Conservation (phyloP, 2,329 filamentous ascomycete genomes). For the Colletotrichum sp. region DNA sequence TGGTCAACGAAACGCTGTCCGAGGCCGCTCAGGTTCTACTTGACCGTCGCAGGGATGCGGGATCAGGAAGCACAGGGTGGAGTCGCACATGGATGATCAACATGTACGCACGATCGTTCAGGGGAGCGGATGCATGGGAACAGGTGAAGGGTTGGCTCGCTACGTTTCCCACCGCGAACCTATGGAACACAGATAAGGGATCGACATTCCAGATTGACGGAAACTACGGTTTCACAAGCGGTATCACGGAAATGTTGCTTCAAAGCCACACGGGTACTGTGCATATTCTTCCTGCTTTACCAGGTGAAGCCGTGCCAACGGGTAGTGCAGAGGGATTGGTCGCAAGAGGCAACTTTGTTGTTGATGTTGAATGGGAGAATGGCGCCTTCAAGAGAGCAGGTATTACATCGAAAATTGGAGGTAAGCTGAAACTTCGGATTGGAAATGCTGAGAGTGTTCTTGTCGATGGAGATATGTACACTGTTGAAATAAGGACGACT, state of each 20-base stretch:
- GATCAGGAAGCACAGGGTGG: constrained; percentile 20
- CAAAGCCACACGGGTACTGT: constrained; percentile 38
- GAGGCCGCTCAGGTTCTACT: constrained; percentile 1
- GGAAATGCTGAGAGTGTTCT: not conserved
- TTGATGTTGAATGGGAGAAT: not conserved
- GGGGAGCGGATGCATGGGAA: constrained; percentile 30
- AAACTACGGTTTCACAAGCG: constrained; percentile 50
- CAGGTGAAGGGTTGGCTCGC: constrained; percentile 39
- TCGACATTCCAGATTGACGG: constrained; percentile 52
- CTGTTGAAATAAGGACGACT: not conserved
- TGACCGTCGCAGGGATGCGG: not conserved
- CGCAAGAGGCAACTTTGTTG: not conserved
- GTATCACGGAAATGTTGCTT: constrained; percentile 48
- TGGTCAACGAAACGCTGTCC: constrained; percentile 34
- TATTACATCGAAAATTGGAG: not conserved
- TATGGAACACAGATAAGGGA: constrained; percentile 36
- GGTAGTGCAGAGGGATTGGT: not conserved
- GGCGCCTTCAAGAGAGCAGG: not conserved
- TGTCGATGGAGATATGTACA: not conserved
- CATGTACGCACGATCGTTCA: not conserved
- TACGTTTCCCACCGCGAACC: constrained; percentile 43
- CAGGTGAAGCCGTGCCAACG: not conserved
- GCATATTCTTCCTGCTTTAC: constrained; percentile 28
- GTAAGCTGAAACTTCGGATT: not conserved
- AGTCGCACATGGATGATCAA: not conserved